Evolutionary conservation across 2,329 filamentous ascomycete species (phyloP).

Genomic region (Botryotinia globosa): DNA sequence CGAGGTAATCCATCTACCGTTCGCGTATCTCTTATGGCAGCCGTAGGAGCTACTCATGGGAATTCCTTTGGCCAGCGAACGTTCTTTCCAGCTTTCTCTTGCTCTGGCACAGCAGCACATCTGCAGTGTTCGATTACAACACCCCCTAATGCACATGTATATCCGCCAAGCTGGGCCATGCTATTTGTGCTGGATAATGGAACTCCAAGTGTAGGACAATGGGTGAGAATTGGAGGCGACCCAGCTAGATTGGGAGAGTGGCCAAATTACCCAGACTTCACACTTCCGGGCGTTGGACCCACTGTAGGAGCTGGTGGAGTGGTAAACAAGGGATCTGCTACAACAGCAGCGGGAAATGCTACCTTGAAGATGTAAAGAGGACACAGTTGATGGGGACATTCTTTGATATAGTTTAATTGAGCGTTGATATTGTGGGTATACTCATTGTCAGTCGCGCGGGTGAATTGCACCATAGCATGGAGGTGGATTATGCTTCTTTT

Average conservation of each 20-base stretch:
- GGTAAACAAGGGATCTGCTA: neutral
- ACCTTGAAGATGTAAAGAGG: neutral
- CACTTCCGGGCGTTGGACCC: slow-evolving; percentile 8
- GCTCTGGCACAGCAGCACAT: neutral
- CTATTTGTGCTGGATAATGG: slow-evolving; percentile 61
- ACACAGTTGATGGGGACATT: too few relatives aligned
- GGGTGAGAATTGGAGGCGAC: slow-evolving; percentile 64
- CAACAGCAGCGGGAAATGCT: neutral
- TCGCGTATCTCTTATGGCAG: slow-evolving; percentile 15
- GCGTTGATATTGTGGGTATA: neutral
- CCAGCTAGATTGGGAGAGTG: slow-evolving; percentile 60
- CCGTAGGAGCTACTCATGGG: slow-evolving; percentile 15
- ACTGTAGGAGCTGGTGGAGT: neutral
- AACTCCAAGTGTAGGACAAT: slow-evolving; percentile 59
- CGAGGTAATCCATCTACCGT: slow-evolving; percentile 1
- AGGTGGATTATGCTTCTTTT: neutral
- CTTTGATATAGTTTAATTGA: neutral
- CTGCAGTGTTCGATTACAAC: slow-evolving; percentile 40
- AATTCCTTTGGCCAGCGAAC: slow-evolving; percentile 14
- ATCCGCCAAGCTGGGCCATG: slow-evolving; percentile 62
- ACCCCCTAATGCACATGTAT: slow-evolving; percentile 54
- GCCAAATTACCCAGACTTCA: slow-evolving; percentile 49
- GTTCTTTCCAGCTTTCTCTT: slow-evolving; percentile 11
- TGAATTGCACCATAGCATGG: neutral
- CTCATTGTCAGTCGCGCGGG: neutral